Base-by-base conservation (phyloP, 805 yeast genomes). In the Candida tallmaniae region DNA sequence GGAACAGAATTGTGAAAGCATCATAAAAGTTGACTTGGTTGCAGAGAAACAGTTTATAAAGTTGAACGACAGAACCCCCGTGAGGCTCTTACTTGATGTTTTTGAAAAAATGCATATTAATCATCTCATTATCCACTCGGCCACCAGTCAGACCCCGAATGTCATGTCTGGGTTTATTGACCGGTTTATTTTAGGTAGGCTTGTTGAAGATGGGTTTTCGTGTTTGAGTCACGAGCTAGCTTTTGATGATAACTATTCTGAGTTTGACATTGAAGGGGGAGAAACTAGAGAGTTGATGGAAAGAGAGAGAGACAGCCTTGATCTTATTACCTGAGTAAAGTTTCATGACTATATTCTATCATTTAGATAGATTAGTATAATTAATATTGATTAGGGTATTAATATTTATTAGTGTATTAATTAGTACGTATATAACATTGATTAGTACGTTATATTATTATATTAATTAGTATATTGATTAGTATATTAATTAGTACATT, bases 101-200 rank as follows among this genome's bases (percentile, higher is more conserved):
- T 65, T 65, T 40, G 71, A 66, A 36, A 58, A 63, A 29, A 46
- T 66, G 28, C 55, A 58, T 31, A 38, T 64, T 43, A 66, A 66
- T 47, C 56, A 60, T 38, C 46, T 61, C 11, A 50, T 62, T 1
- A 48, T 66, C 10, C 40, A 52, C 42, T 29, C 40, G 44, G 22
- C 42, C 23, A 17, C 20, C n/a, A 18, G 23, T 7, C 29, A 38
- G 31, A 26, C 23, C 12, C 7, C 42, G 8, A 32, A 45, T 18
- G 9, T 34, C 2, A 52, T 62, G 52, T 36, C 50, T 10, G 73
- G 73, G 10, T 64, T 63, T 36, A 49, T 64, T 6, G 71, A 66
- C 39, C 38, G 71, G 27, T 66, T 60, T 35, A 48, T 62, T 8
- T 39, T 66, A 5, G 45, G 66, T 2, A 44, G 45, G 4, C 36